phyloP scores from a whole-genome alignment of 805 yeast species.

The Scheffersomyces ergatensis region DNA sequence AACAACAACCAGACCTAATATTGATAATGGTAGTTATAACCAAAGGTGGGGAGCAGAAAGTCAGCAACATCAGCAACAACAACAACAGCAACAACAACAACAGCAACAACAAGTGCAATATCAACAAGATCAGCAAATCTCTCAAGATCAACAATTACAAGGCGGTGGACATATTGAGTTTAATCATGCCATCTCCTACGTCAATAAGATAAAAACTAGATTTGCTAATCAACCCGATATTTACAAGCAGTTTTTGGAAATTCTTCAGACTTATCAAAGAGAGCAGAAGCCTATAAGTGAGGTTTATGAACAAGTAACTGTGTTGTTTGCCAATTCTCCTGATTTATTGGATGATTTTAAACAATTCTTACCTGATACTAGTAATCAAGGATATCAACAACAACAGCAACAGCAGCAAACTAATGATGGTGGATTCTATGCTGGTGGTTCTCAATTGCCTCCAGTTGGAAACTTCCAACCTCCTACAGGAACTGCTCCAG shows the following conservation, averaged over 20 bases:
- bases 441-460: slow-evolving; percentile 60
- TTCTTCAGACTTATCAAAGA: slow-evolving; percentile 92
- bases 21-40: slow-evolving; percentile 15
- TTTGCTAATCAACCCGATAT: slow-evolving; percentile 94
- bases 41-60: slow-evolving; percentile 27
- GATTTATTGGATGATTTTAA: slow-evolving; percentile 93
- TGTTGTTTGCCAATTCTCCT: slow-evolving; percentile 87
- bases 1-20: slow-evolving; percentile 68
- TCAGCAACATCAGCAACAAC: slow-evolving; percentile 5
- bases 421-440: slow-evolving; percentile 21
- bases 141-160: slow-evolving; percentile 16
- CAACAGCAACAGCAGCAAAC: slow-evolving; percentile 21
- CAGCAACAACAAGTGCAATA: slow-evolving; percentile 5
- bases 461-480: slow-evolving; percentile 90
- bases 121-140: slow-evolving; percentile 8
- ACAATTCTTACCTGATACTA: slow-evolving; percentile 87
- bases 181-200: slow-evolving; percentile 95
- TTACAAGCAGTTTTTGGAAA: slow-evolving; percentile 91
- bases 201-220: slow-evolving; percentile 91
- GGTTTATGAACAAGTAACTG: slow-evolving; percentile 90
- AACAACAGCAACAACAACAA: not conserved
- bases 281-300: slow-evolving; percentile 95
- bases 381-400: slow-evolving; percentile 31
- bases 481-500: slow-evolving; percentile 37
- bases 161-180: slow-evolving; percentile 81